Conservation (phyloP, 176 grass and related monocot species). For the Zoysia pacifica region DNA sequence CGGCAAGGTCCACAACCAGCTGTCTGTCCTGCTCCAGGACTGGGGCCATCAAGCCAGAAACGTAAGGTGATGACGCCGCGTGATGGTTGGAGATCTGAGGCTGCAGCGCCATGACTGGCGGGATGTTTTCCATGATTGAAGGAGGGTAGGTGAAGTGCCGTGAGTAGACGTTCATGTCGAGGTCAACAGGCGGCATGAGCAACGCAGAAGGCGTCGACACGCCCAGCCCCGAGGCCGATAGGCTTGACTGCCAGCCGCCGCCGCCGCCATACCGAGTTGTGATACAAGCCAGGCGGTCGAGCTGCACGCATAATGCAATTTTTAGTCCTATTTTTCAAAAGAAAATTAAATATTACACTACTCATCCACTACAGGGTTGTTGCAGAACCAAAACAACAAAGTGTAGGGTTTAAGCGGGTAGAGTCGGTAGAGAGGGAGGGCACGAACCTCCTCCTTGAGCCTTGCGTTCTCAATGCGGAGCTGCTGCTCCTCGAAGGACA, state of each 20-base stretch:
- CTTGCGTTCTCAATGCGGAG: conserved; percentile 88
- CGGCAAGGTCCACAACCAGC: conserved; percentile 69
- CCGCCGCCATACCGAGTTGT: conserved; percentile 55
- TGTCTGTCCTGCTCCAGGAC: conserved; percentile 77
- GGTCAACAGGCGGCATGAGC: conserved; percentile 67
- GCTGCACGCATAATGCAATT: conserved; percentile 43
- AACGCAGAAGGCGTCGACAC: conserved; percentile 44
- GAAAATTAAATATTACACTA: neutral
- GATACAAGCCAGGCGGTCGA: conserved; percentile 86
- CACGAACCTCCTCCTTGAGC: conserved; percentile 86
- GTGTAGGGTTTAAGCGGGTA: conserved; percentile 19
- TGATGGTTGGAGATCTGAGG: conserved; percentile 37
- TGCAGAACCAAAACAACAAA: neutral
- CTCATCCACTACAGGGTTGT: neutral
- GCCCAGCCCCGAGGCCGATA: conserved; percentile 40
- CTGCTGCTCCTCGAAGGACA: conserved; percentile 89
- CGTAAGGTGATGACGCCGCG: conserved; percentile 18
- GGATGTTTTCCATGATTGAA: conserved; percentile 55
- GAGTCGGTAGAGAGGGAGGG: neutral
- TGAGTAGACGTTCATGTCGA: conserved; percentile 84
- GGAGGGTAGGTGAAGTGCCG: conserved; percentile 68
- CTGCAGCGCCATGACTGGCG: conserved; percentile 16
- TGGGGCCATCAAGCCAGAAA: conserved; percentile 23
- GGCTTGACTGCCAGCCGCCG: conserved; percentile 41
- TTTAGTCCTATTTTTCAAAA: neutral